Conservation (phyloP, 2,329 filamentous ascomycete genomes). For the Amphichorda felina region DNA sequence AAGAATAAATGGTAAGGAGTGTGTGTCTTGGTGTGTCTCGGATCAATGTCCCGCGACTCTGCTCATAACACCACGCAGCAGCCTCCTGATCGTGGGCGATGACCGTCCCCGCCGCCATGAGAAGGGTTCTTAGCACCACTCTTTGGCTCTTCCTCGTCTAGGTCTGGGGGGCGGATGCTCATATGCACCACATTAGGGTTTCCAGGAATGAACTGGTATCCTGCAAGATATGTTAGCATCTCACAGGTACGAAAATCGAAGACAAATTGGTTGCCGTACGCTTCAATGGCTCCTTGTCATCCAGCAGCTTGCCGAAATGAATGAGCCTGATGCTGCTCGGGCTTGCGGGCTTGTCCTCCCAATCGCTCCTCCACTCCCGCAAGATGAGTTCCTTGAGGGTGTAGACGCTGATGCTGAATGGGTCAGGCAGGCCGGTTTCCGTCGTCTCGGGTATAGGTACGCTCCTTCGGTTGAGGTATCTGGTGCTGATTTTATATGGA, state of each 20-base stretch:
- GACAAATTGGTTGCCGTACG: conserved; percentile 37
- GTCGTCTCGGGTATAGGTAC: conserved; percentile 61
- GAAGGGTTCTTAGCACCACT: conserved; percentile 41
- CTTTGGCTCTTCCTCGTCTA: conserved; percentile 70
- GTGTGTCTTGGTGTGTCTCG: too few relatives aligned
- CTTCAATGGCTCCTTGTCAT: conserved; percentile 75
- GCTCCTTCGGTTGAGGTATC: conserved; percentile 70
- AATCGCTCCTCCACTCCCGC: conserved; percentile 85
- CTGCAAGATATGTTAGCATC: conserved; percentile 27
- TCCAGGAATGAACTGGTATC: conserved; percentile 66
- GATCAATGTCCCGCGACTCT: background rate
- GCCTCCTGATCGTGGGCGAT: conserved; percentile 25
- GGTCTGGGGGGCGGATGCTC: conserved; percentile 79
- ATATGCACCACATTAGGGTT: conserved; percentile 84
- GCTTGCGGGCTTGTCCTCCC: conserved; percentile 77
- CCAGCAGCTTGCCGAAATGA: conserved; percentile 79
- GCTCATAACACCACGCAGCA: conserved; percentile 41
- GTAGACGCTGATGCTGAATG: conserved; percentile 84
- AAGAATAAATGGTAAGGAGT: too few relatives aligned
- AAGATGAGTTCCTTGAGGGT: conserved; percentile 90
- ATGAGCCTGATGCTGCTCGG: conserved; percentile 86
- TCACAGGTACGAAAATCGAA: background rate
- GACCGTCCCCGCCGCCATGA: conserved; percentile 26
- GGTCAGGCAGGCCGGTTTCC: conserved; percentile 52
- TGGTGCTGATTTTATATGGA: conserved; percentile 81